These are phyloP conservation scores for Prunus dulcis DNA, from an alignment of 306 rosid species.

Conservation along the genomic window DNA sequence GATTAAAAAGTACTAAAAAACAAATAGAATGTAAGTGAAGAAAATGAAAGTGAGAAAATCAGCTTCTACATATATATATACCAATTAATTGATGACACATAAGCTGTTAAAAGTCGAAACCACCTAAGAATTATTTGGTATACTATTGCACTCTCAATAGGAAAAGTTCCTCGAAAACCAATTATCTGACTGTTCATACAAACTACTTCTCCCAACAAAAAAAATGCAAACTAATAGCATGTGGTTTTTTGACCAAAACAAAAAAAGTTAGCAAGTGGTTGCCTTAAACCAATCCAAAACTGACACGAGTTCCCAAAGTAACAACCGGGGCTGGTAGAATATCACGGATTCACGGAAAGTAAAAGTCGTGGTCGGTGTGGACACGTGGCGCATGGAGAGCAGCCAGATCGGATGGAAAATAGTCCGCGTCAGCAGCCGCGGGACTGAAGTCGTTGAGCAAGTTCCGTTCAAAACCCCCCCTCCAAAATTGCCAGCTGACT, in stretches of 20 bases:
- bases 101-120: no score
- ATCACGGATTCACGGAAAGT: constrained; percentile 31
- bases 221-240: no score
- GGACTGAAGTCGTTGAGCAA: not conserved
- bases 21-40: fast-evolving
- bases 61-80: fast-evolving
- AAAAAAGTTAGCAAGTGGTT: not conserved
- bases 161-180: no score
- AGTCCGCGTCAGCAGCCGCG: constrained; percentile 46
- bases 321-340: constrained; percentile 24
- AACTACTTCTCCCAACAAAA: no score
- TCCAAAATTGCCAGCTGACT: constrained; percentile 15
- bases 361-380: not conserved
- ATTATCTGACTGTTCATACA: no score
- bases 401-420: constrained; percentile 32
- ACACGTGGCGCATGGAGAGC: constrained; percentile 32
- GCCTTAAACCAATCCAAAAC: not conserved
- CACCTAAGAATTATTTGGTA: no score
- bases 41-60: no score
- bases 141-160: no score
- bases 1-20: no score
- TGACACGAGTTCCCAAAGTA: constrained; percentile 40
- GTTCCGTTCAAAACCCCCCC: not conserved
- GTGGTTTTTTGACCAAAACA: no score
- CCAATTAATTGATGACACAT: no score